phyloP scores from a whole-genome alignment of 2,329 filamentous ascomycete genomes.

The Hypoxylon sp. region DNA sequence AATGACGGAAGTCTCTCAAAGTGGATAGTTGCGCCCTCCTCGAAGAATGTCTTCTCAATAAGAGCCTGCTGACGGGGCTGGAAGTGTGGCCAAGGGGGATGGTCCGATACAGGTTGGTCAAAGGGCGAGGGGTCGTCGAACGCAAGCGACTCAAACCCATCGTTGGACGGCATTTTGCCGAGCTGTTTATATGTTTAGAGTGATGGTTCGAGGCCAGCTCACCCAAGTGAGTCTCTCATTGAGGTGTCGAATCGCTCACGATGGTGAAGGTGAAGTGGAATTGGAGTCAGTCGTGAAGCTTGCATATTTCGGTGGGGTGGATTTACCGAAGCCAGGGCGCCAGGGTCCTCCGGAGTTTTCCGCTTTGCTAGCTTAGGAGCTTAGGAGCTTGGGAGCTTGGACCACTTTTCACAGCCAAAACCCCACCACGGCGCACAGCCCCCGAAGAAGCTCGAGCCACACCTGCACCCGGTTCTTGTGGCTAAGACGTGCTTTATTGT shows the following conservation, averaged over 20 bases:
- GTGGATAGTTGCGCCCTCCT: slow-evolving; percentile 51
- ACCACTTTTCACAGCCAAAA: slow-evolving; percentile 4
- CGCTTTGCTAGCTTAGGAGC: neutral
- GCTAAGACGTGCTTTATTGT: slow-evolving; percentile 47
- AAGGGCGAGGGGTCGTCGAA: slow-evolving; percentile 20
- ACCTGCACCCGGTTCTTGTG: slow-evolving; percentile 22
- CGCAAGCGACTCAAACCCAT: neutral
- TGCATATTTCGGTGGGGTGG: slow-evolving; percentile 6
- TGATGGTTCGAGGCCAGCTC: neutral
- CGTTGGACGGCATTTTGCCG: slow-evolving; percentile 31
- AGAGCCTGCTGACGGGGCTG: slow-evolving; percentile 41
- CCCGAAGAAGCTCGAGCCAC: neutral
- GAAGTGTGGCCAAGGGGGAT: slow-evolving; percentile 49
- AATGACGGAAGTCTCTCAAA: slow-evolving; percentile 47
- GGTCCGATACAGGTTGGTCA: slow-evolving; percentile 26
- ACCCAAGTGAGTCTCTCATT: neutral
- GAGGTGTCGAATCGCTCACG: neutral
- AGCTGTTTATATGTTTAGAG: neutral
- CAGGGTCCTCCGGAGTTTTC: no score
- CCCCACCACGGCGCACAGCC: neutral
- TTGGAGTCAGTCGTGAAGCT: neutral
- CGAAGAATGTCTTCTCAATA: slow-evolving; percentile 48
- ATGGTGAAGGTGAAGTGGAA: slow-evolving; percentile 2
- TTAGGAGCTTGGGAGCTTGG: slow-evolving; percentile 23
- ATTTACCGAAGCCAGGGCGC: neutral